Evolutionary conservation across 202 grass and related monocot species (phyloP).

Genomic region (Zizania palustris): DNA sequence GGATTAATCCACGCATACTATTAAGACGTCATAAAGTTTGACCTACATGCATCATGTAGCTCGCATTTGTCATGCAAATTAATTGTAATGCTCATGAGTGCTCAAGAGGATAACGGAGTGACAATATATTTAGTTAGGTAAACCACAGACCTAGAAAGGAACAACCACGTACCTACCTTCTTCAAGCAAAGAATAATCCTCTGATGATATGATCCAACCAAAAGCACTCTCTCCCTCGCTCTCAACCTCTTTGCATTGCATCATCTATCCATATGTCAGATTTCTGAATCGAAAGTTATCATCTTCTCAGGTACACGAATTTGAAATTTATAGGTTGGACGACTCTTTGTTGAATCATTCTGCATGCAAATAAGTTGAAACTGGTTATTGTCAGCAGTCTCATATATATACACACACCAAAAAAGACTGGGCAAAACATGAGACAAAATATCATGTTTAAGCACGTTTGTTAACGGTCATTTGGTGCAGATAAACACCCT

Average conservation of each 20-base stretch:
- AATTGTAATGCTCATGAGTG: constrained; percentile 9
- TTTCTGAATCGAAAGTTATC: too few relatives aligned
- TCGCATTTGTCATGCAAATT: neutral
- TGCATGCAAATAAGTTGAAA: neutral
- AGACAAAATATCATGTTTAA: too few relatives aligned
- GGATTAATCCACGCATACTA: neutral
- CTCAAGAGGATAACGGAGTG: constrained; percentile 10
- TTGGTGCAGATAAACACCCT: neutral
- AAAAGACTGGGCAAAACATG: neutral
- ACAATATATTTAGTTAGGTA: constrained; percentile 61
- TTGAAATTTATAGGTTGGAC: neutral
- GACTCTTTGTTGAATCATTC: neutral
- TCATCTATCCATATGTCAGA: constrained; percentile 35
- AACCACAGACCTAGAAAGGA: constrained; percentile 73
- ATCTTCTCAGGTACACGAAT: too few relatives aligned
- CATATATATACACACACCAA: neutral
- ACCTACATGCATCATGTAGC: neutral
- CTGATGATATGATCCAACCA: constrained; percentile 64
- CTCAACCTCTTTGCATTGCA: constrained; percentile 63
- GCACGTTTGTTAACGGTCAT: neutral
- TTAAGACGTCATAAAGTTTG: constrained; percentile 16
- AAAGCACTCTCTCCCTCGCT: too few relatives aligned
- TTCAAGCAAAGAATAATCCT: constrained; percentile 36
- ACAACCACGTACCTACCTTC: constrained; percentile 71
- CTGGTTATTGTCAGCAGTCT: neutral